Percentiles rank a stretch among this genome's conserved stretches.
Conservation (phyloP, 306 rosid genomes). For the Trifolium pratense region DNA sequence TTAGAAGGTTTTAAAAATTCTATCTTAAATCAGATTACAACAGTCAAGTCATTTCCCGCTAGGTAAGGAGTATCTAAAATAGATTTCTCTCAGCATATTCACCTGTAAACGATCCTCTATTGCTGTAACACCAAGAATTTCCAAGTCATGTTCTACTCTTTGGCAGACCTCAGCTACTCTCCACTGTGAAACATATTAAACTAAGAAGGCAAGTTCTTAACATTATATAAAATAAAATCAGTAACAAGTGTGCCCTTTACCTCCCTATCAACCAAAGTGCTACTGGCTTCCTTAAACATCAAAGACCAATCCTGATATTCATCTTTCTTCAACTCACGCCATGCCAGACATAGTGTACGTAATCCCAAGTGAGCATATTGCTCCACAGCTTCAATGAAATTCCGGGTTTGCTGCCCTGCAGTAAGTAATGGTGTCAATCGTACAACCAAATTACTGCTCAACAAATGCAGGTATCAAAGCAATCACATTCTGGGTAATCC, state of each 20-base stretch:
- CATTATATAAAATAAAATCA: slow-evolving; percentile 28
- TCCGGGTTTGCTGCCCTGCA: slow-evolving; percentile 96
- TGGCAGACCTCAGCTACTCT: slow-evolving; percentile 96
- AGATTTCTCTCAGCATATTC: slow-evolving; percentile 38
- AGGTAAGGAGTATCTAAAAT: not conserved
- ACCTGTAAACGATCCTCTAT: slow-evolving; percentile 99
- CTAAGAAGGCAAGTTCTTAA: slow-evolving; percentile 31
- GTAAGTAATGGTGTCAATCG: slow-evolving; percentile 17
- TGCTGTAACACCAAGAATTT: slow-evolving; percentile 96
- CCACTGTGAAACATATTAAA: slow-evolving; percentile 72
- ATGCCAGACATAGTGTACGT: slow-evolving; percentile 89
- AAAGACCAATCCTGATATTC: slow-evolving; percentile 89
- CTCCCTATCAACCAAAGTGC: slow-evolving; percentile 97
- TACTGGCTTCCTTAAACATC: slow-evolving; percentile 93
- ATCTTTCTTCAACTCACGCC: slow-evolving; percentile 86
- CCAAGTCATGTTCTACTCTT: slow-evolving; percentile 84
- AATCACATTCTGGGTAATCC: slow-evolving; percentile 7
- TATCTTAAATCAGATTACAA: slow-evolving; percentile 15
- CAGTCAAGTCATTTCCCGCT: not conserved
- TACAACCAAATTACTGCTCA: slow-evolving; percentile 21
- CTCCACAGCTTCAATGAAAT: slow-evolving; percentile 86
- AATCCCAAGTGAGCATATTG: slow-evolving; percentile 92
- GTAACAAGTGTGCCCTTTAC: slow-evolving; percentile 54
- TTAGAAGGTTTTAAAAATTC: slow-evolving; percentile 13
- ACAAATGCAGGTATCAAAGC: slow-evolving; percentile 17